Conservation (phyloP, 148 eudicot genomes). For the Rhododendron griersonianum region DNA sequence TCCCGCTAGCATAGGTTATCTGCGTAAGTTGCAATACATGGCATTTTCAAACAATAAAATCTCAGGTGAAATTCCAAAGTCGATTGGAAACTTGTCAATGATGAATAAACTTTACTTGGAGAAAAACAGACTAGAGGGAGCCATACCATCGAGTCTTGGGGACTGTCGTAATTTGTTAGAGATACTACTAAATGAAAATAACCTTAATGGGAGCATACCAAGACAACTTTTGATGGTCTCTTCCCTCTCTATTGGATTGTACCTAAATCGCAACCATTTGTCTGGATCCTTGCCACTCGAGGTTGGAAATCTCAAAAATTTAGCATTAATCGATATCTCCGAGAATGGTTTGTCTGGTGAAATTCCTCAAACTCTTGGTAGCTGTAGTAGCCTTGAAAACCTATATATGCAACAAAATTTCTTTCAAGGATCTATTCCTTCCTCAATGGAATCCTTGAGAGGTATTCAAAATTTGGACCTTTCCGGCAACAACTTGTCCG, state of each 20-base stretch:
- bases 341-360: background rate
- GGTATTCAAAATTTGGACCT: conserved; percentile 2
- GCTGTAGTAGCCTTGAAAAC: background rate
- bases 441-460: background rate
- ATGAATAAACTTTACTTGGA: background rate
- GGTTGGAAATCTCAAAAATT: background rate
- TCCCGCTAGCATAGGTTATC: too few species aligned
- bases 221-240: background rate
- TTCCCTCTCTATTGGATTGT: background rate
- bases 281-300: background rate
- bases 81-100: conserved; percentile 11
- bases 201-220: conserved; percentile 12
- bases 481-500: conserved; percentile 13
- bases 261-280: background rate
- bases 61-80: background rate
- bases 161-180: background rate
- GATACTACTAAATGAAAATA: background rate
- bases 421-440: conserved; percentile 4
- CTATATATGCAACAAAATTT: background rate
- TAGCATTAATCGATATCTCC: background rate
- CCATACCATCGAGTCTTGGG: background rate
- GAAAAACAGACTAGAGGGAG: background rate
- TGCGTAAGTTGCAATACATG: too few species aligned
- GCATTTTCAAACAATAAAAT: too few species aligned
- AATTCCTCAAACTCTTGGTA: background rate